These are phyloP conservation scores for Biscogniauxia sp. DNA, from an alignment of 2,329 filamentous ascomycete genomes.

Conservation along the genomic window DNA sequence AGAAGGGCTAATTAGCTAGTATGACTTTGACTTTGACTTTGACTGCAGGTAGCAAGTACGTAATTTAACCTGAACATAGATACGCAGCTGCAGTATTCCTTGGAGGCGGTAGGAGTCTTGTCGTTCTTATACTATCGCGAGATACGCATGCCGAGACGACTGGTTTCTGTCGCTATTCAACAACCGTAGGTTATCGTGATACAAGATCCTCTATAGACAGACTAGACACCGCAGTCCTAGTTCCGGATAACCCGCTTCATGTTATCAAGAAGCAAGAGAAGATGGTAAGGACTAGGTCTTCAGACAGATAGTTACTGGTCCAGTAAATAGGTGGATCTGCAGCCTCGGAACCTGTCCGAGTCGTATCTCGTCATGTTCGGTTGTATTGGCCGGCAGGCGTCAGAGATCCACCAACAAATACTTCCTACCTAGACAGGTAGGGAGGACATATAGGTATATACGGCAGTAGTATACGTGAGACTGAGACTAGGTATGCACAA, in stretches of 20 bases:
- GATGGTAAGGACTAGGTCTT: neutral
- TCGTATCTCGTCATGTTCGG: neutral
- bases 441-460: neutral
- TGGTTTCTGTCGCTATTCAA: neutral
- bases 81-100: neutral
- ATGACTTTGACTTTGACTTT: neutral
- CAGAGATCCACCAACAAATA: neutral
- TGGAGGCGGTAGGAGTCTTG: neutral
- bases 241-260: neutral
- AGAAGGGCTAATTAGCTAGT: neutral
- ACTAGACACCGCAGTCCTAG: neutral
- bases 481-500: neutral
- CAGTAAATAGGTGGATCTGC: neutral
- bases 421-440: neutral
- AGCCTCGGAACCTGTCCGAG: neutral
- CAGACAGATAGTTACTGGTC: neutral
- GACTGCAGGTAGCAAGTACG: neutral
- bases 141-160: neutral
- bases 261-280: neutral
- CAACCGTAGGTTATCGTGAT: neutral
- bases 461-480: neutral
- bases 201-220: neutral
- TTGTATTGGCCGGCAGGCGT: neutral
- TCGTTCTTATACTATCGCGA: neutral
- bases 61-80: neutral